A percentile compares a stretch with the other conserved stretches of the same genome.
Conservation (phyloP, 2,329 filamentous ascomycete genomes). For the Piedraia hortae region DNA sequence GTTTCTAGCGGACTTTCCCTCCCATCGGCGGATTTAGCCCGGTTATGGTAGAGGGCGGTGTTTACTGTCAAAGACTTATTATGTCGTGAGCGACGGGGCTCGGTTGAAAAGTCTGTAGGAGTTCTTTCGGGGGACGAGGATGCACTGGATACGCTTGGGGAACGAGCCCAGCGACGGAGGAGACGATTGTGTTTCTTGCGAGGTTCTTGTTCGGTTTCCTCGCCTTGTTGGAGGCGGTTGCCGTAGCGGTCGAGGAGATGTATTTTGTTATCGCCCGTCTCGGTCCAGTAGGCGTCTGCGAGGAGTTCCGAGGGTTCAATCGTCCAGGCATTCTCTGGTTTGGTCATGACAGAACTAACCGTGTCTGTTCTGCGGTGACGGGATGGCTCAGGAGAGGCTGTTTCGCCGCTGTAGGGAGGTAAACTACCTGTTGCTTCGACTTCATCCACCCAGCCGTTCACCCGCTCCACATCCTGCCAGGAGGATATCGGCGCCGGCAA, state of each 20-base stretch:
- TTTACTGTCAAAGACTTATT: too few relatives aligned
- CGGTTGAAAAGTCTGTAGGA: too few relatives aligned
- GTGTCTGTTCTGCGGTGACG: constrained; percentile 15
- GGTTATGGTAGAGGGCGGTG: too few relatives aligned
- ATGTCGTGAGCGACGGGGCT: too few relatives aligned
- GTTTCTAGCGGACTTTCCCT: too few relatives aligned
- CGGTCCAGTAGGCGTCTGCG: constrained; percentile 75
- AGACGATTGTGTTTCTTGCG: too few relatives aligned
- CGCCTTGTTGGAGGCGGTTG: too few relatives aligned
- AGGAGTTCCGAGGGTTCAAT: constrained; percentile 62
- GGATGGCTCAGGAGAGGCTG: constrained; percentile 2
- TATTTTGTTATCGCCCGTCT: constrained; percentile 52
- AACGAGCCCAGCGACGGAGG: too few relatives aligned
- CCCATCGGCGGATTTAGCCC: too few relatives aligned
- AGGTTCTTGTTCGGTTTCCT: too few relatives aligned
- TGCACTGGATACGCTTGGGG: too few relatives aligned
- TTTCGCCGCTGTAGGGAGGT: constrained; percentile 9
- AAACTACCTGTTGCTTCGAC: constrained; percentile 21
- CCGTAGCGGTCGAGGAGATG: constrained; percentile 59
- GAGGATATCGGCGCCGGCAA: constrained; percentile 51
- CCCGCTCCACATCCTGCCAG: constrained; percentile 45
- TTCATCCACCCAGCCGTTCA: constrained; percentile 50
- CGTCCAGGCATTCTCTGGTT: constrained; percentile 62
- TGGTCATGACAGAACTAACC: constrained; percentile 30
- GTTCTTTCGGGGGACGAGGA: too few relatives aligned